These are phyloP conservation scores for Aspergillus awamori DNA, from an alignment of 2,329 filamentous ascomycete species.

Conservation along the genomic window DNA sequence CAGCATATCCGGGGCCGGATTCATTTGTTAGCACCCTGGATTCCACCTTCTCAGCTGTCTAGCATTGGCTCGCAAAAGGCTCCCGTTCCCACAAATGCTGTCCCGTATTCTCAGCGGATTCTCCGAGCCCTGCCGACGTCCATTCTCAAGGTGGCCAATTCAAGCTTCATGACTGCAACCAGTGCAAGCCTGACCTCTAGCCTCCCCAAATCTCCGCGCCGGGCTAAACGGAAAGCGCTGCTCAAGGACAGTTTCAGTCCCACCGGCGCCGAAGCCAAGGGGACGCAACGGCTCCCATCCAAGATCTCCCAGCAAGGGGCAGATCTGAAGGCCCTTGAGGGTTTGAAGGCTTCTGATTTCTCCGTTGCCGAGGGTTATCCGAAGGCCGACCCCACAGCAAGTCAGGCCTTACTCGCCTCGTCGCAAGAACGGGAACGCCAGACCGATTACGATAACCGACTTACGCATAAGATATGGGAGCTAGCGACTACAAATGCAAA, in stretches of 20 bases:
- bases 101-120: constrained; percentile 89
- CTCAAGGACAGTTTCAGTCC: constrained; percentile 41
- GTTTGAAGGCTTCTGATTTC: constrained; percentile 21
- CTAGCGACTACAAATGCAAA: constrained; percentile 89
- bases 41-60: constrained; percentile 90
- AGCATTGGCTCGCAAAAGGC: constrained; percentile 74
- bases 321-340: constrained; percentile 22
- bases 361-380: constrained; percentile 21
- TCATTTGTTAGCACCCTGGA: constrained; percentile 87
- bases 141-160: constrained; percentile 90
- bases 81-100: constrained; percentile 76
- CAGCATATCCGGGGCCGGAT: constrained; percentile 94
- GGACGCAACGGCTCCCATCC: constrained; percentile 16
- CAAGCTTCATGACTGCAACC: constrained; percentile 90
- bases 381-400: constrained; percentile 12
- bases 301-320: constrained; percentile 24
- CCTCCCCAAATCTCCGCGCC: constrained; percentile 66
- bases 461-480: constrained; percentile 94
- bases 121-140: constrained; percentile 87
- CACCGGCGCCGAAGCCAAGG: constrained; percentile 57
- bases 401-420: constrained; percentile 19
- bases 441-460: constrained; percentile 71
- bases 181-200: constrained; percentile 82
- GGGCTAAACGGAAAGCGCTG: constrained; percentile 60
- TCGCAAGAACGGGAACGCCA: constrained; percentile 42